phyloP scores from a whole-genome alignment of 106 monocot species.

The Amphibolis antarctica region DNA sequence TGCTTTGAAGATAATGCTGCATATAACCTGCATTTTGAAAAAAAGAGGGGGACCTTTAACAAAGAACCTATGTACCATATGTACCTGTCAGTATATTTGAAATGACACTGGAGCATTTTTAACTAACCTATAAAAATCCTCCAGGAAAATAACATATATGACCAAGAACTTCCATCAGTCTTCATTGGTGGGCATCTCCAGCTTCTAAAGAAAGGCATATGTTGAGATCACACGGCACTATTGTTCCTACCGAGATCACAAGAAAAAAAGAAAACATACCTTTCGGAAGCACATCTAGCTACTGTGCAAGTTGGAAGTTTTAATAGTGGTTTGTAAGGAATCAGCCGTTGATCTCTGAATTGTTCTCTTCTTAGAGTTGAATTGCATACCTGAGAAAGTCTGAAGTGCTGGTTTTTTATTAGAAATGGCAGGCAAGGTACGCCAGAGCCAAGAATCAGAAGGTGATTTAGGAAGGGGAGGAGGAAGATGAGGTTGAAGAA shows the following conservation, averaged over 20 bases:
- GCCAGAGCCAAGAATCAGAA: constrained; percentile 73
- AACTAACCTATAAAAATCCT: not conserved
- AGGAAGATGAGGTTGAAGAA: constrained; percentile 22
- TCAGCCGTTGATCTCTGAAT: constrained; percentile 1
- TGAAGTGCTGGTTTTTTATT: constrained; percentile 28
- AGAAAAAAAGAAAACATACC: constrained; percentile 14
- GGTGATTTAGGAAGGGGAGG: constrained; percentile 59
- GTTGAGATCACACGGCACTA: not conserved
- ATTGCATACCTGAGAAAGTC: constrained; percentile 38
- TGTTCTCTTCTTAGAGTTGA: constrained; percentile 24
- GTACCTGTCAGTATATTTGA: no score
- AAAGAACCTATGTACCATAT: no score
- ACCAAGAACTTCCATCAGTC: not conserved
- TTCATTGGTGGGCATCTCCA: not conserved
- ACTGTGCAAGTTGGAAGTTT: constrained; percentile 16
- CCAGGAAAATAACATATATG: not conserved
- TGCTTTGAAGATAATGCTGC: no score
- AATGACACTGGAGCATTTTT: no score
- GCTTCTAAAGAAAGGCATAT: not conserved
- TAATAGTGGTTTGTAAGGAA: constrained; percentile 9
- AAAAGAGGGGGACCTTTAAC: no score
- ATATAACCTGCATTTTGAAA: no score
- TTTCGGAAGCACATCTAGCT: constrained; percentile 42
- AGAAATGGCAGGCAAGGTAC: constrained; percentile 54
- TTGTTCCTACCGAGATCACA: not conserved